Evolutionary conservation across 2,329 filamentous ascomycete genomes (phyloP).

Genomic region (Pezizomycotina sp.): DNA sequence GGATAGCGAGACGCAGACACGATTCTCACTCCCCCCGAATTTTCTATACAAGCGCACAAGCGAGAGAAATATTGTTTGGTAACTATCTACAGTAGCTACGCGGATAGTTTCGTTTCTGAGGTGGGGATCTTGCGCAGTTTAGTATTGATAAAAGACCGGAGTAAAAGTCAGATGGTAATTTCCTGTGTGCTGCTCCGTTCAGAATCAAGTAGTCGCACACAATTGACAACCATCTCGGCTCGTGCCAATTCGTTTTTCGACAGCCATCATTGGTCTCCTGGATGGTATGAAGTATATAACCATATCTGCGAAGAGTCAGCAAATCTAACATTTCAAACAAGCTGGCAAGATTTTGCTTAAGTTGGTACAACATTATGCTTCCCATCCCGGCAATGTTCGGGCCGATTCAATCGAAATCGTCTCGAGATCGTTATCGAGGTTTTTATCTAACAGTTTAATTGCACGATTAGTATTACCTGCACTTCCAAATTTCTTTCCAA

Average conservation of each 20-base stretch:
- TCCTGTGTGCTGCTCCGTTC: constrained; percentile 44
- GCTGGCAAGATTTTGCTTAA: too few relatives aligned
- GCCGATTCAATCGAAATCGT: too few relatives aligned
- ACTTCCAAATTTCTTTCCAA: neutral
- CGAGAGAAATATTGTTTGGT: constrained; percentile 70
- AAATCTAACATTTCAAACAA: too few relatives aligned
- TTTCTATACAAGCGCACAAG: constrained; percentile 47
- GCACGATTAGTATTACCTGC: too few relatives aligned
- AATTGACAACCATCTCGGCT: constrained; percentile 58
- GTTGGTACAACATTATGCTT: too few relatives aligned
- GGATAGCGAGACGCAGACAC: constrained; percentile 46
- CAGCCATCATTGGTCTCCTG: constrained; percentile 39
- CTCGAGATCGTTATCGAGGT: constrained; percentile 19
- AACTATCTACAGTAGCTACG: constrained; percentile 71
- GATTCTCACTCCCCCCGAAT: constrained; percentile 34
- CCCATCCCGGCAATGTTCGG: too few relatives aligned
- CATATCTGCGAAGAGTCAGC: too few relatives aligned
- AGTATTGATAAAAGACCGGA: constrained; percentile 51
- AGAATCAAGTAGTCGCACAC: constrained; percentile 55
- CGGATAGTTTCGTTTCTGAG: constrained; percentile 31
- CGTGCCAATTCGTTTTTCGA: constrained; percentile 51
- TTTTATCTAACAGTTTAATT: constrained; percentile 3
- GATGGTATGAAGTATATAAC: constrained; percentile 9
- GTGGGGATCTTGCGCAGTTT: constrained; percentile 29
- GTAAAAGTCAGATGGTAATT: constrained; percentile 77